Conservation (phyloP, 1,139 yeast genomes). For the Entelexis paramagnoliae region DNA sequence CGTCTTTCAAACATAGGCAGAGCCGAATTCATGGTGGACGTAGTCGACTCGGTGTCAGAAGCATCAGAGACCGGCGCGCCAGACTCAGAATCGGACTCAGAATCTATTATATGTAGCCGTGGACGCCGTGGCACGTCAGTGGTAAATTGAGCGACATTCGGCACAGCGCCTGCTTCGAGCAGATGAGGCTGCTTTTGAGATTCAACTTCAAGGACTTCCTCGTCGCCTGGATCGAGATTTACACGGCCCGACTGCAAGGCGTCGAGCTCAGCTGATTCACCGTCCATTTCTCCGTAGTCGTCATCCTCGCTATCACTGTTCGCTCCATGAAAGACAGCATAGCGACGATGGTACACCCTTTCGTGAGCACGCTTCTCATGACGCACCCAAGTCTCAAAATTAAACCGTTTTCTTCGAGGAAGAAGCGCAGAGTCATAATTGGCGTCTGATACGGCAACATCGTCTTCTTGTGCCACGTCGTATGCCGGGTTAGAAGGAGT, state of each 20-base stretch:
- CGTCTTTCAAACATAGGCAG: background rate
- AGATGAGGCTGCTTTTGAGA: background rate
- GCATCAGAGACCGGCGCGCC: background rate
- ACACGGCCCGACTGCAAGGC: background rate
- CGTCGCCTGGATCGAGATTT: background rate
- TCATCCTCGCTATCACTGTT: slow-evolving; percentile 21
- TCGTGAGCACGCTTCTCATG: slow-evolving; percentile 15
- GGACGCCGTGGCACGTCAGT: background rate
- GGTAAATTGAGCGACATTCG: no score
- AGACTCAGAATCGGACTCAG: background rate
- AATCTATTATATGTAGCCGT: background rate
- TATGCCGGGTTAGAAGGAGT: background rate
- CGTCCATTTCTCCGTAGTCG: slow-evolving; percentile 7
- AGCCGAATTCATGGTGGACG: background rate
- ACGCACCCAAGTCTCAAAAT: slow-evolving; percentile 16
- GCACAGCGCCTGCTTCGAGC: no score
- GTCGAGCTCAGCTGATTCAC: background rate
- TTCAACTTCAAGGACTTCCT: background rate
- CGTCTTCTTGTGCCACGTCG: background rate
- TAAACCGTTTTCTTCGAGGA: slow-evolving; percentile 15
- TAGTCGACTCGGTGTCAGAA: background rate
- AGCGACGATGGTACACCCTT: slow-evolving; percentile 10
- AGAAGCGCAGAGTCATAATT: background rate
- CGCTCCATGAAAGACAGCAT: slow-evolving; percentile 18
- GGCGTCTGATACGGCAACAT: background rate